Evolutionary conservation across 352 stramenopile genomes (phyloP), one percentile per base, ranked within the genome.

Genomic region (Pythium coloratum): DNA sequence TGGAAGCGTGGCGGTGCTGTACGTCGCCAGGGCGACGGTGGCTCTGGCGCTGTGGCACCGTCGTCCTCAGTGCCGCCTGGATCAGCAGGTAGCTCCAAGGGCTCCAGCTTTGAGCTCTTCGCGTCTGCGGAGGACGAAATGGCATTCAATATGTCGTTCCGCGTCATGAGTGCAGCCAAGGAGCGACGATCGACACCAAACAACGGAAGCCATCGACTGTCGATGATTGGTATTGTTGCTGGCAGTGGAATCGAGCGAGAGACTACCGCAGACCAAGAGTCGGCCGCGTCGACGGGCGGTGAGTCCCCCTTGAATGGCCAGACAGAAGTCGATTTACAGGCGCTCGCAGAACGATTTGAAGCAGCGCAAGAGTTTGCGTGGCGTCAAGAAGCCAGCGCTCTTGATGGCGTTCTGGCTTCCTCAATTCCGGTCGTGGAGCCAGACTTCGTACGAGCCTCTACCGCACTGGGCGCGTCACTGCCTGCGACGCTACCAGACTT

Each of bases 1-100:
- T 91, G 82, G 82, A 87, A 80, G 40, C 77, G 79, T 20, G 81
- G 76, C 3, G 70, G 60, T 12, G 66, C 33, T 6, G 64, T 64
- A n/a, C 56, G 67, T 0, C 57, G 62, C 1, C 62, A 44, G 6
- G 61, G 62, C 24, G 61, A 72, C 12, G 34, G 55, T 2, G 14
- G 28, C 2, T 34, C 53, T 1, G 42, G 33, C 3, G 34, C 30
- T 2, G 30, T 16, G 10, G n/a, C 54, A 9, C 0, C 46, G 5
- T 49, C 63, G 26, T 40, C 51, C 10, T 5, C 59, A 6, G 49
- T 16, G 38, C 38, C 38, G 9, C 46, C 46, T 34, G 42, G 13
- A 55, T 28, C 42, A 18, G 53, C 40, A n/a, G 20, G 55, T n/a
- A 36, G 33, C 32, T 3, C 28, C 32, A 56, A 28, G 26, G 63